A percentile compares a stretch with the other conserved stretches of the same genome.
phyloP scores from a whole-genome alignment of 202 grass and related monocot genomes.

The Dendrocalamus latiflorus region DNA sequence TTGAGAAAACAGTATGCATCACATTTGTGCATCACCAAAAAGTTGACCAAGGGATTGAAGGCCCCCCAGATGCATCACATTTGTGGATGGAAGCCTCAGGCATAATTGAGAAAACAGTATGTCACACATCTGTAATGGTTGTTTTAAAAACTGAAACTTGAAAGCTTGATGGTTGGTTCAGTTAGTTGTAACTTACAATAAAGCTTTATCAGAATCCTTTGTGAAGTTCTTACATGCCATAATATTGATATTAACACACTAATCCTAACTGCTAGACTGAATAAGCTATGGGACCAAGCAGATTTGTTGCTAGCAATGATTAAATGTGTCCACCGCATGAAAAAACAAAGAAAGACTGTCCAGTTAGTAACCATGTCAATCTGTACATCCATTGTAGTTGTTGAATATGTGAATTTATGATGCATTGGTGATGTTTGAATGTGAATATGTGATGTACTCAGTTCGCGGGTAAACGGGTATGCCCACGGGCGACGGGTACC shows the following conservation, averaged over 20 bases:
- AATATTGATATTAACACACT: neutral
- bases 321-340: neutral
- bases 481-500: too few relatives aligned
- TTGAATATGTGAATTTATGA: too few relatives aligned
- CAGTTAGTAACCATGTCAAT: neutral
- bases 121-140: constrained; percentile 97
- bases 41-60: constrained; percentile 64
- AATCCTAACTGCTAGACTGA: neutral
- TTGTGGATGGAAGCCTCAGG: constrained; percentile 58
- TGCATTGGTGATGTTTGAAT: too few relatives aligned
- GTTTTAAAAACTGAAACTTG: constrained; percentile 2
- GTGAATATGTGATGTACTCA: too few relatives aligned
- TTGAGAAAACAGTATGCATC: too few relatives aligned
- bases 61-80: constrained; percentile 43
- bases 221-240: neutral
- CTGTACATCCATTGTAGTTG: too few relatives aligned
- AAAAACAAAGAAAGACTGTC: neutral
- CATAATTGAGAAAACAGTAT: constrained; percentile 97
- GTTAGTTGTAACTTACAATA: neutral
- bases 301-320: neutral
- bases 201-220: neutral
- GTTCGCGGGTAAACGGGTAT: too few relatives aligned
- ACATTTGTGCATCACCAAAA: constrained; percentile 64
- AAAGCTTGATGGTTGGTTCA: neutral
- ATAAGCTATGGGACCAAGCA: neutral